These are phyloP conservation scores for Aschersonia sp. DNA, from an alignment of 2,329 filamentous ascomycete genomes.

Conservation along the genomic window DNA sequence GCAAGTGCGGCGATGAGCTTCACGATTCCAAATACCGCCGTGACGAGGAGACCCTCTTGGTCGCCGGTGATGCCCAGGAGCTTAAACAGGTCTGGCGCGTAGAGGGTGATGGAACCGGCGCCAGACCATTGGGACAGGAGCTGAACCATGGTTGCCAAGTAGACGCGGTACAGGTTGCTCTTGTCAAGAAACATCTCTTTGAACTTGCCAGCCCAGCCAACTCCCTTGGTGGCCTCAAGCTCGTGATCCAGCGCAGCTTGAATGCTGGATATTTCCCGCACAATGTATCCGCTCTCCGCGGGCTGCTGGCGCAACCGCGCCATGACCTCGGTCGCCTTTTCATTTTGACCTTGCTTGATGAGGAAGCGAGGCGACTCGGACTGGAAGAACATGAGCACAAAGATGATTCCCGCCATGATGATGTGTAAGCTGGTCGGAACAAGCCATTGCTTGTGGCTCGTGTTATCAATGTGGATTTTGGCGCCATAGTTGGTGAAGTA, in stretches of 20 bases:
- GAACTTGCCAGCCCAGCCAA: slow-evolving; percentile 48
- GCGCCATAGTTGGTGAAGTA: slow-evolving; percentile 62
- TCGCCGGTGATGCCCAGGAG: slow-evolving; percentile 56
- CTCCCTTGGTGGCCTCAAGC: slow-evolving; percentile 53
- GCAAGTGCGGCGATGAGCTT: slow-evolving; percentile 53
- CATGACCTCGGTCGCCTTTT: slow-evolving; percentile 42
- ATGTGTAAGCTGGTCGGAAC: slow-evolving; percentile 63
- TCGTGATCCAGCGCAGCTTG: slow-evolving; percentile 53
- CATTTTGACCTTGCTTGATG: slow-evolving; percentile 46
- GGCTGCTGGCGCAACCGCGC: slow-evolving; percentile 44
- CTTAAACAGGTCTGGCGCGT: slow-evolving; percentile 58
- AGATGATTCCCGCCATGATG: slow-evolving; percentile 62
- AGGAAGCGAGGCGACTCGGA: slow-evolving; percentile 59
- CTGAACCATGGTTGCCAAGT: slow-evolving; percentile 54
- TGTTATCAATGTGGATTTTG: slow-evolving; percentile 30
- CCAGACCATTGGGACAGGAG: slow-evolving; percentile 62
- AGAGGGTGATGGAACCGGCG: slow-evolving; percentile 61
- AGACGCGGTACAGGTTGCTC: slow-evolving; percentile 59
- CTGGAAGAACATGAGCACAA: slow-evolving; percentile 53
- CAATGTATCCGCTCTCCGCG: slow-evolving; percentile 43
- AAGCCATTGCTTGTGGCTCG: slow-evolving; percentile 38
- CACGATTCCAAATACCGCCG: slow-evolving; percentile 61
- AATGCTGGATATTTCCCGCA: slow-evolving; percentile 48
- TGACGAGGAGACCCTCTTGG: slow-evolving; percentile 56
- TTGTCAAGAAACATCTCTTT: slow-evolving; percentile 54